Evolutionary conservation across 1,284 basidiomycete species (phyloP).

Genomic region (Kalmanozyma brasiliensis): DNA sequence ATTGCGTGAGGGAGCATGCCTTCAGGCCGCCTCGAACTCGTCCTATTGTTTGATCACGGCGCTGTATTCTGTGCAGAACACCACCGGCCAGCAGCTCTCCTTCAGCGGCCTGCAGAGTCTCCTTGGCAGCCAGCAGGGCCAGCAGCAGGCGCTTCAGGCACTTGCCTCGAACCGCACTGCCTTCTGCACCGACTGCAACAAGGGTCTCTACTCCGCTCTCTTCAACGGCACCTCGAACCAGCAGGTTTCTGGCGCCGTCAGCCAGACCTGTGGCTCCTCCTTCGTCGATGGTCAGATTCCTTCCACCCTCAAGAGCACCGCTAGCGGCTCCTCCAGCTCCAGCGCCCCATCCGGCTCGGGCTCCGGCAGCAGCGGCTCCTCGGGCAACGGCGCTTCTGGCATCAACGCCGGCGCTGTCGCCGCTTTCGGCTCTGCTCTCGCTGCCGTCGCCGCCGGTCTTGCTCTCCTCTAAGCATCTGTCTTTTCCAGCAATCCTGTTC

Average conservation of each 20-base stretch:
- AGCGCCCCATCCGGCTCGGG: too few relatives aligned
- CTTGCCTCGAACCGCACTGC: constrained; percentile 33
- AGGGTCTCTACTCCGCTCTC: constrained; percentile 33
- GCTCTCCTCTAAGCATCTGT: constrained; percentile 29
- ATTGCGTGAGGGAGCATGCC: constrained; percentile 25
- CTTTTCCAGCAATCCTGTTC: too few relatives aligned
- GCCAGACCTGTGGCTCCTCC: constrained; percentile 20
- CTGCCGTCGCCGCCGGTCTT: constrained; percentile 33
- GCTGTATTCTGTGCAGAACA: constrained; percentile 37
- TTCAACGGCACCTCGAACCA: constrained; percentile 29
- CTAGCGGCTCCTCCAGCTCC: constrained; percentile 4
- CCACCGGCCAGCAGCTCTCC: constrained; percentile 14
- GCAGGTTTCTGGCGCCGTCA: constrained; percentile 17
- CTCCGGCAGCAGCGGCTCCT: constrained; percentile 3
- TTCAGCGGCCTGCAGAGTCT: constrained; percentile 22
- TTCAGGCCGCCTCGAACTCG: constrained; percentile 16
- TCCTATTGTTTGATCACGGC: constrained; percentile 22
- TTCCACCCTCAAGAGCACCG: constrained; percentile 28
- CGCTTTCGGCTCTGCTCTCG: constrained; percentile 19
- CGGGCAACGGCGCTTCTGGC: constrained; percentile 6
- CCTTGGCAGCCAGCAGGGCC: constrained; percentile 13
- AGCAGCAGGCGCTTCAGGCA: constrained; percentile 19
- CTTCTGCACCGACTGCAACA: constrained; percentile 48
- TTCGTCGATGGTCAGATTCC: constrained; percentile 39
- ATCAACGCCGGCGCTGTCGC: constrained; percentile 11